Percentiles rank a stretch among this genome's conserved stretches.
These are phyloP conservation scores for Leishmania gerbilli DNA, from an alignment of 208 protist species.

Conservation along the genomic window DNA sequence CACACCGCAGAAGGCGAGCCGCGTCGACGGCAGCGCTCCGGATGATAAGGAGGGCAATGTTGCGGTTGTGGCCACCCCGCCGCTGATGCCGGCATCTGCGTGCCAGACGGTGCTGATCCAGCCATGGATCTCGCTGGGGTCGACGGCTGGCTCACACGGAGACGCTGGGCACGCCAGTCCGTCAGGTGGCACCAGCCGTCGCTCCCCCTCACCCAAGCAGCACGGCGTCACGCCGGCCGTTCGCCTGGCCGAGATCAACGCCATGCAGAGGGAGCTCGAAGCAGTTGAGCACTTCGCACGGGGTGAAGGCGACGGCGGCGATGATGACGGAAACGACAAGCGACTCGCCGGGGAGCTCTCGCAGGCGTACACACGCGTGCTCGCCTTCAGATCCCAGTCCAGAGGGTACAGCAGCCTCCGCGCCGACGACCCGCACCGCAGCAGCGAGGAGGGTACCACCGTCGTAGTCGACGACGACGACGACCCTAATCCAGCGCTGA, in stretches of 20 bases:
- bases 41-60: neutral
- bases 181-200: neutral
- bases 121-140: slow-evolving; percentile 17
- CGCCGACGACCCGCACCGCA: neutral
- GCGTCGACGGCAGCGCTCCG: neutral
- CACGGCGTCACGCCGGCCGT: neutral
- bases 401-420: neutral
- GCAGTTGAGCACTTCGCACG: slow-evolving; percentile 8
- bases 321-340: slow-evolving; percentile 19
- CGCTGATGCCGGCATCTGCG: neutral
- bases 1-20: neutral
- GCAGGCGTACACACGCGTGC: slow-evolving; percentile 22
- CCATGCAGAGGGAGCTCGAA: slow-evolving; percentile 18
- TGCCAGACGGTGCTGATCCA: slow-evolving; percentile 24
- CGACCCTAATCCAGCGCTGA: slow-evolving; percentile 8
- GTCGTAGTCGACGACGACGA: neutral
- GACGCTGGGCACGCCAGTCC: neutral
- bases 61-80: neutral
- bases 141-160: neutral
- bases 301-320: neutral
- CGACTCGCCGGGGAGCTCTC: slow-evolving; percentile 21
- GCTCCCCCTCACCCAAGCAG: neutral
- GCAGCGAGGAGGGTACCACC: neutral
- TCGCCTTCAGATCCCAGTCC: slow-evolving; percentile 5
- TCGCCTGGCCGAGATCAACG: slow-evolving; percentile 17